Conservation (phyloP, 78 protist genomes). For the Bodo saltans region DNA sequence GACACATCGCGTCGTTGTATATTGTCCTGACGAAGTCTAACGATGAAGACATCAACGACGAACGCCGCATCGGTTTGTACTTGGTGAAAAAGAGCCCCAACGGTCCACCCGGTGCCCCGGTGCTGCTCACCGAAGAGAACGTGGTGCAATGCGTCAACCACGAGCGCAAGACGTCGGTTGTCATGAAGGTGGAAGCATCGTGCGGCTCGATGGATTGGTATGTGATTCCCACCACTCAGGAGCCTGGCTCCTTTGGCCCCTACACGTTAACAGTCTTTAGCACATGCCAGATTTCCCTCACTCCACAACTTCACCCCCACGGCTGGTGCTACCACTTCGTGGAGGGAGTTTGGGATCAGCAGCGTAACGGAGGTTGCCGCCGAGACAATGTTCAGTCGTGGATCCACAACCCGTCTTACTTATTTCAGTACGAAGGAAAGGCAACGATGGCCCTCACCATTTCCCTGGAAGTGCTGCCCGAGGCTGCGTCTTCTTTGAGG, state of each 20-base stretch:
- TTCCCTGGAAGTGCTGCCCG: not conserved
- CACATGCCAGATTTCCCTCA: not conserved
- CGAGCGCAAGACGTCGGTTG: not conserved
- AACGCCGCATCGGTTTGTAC: not conserved
- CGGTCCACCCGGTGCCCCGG: not conserved
- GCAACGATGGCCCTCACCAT: not conserved
- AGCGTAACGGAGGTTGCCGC: not conserved
- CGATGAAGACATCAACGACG: not conserved
- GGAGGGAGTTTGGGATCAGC: not conserved
- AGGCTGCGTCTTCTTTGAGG: too few relatives aligned
- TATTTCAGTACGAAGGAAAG: not conserved
- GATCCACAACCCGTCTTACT: constrained; percentile 9
- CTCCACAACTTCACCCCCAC: not conserved
- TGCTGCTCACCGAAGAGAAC: not conserved
- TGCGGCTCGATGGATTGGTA: not conserved
- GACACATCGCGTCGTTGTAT: too few relatives aligned
- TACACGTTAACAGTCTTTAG: not conserved
- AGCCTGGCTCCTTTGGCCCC: not conserved
- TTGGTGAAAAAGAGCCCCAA: not conserved
- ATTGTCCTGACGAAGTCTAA: not conserved
- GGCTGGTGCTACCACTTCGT: not conserved
- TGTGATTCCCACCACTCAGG: not conserved
- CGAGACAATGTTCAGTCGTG: not conserved
- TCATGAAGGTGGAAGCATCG: not conserved
- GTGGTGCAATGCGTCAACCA: not conserved